Evolutionary conservation across 768 basidiomycete genomes (phyloP).

Genomic region (Leccinum incarnatum): DNA sequence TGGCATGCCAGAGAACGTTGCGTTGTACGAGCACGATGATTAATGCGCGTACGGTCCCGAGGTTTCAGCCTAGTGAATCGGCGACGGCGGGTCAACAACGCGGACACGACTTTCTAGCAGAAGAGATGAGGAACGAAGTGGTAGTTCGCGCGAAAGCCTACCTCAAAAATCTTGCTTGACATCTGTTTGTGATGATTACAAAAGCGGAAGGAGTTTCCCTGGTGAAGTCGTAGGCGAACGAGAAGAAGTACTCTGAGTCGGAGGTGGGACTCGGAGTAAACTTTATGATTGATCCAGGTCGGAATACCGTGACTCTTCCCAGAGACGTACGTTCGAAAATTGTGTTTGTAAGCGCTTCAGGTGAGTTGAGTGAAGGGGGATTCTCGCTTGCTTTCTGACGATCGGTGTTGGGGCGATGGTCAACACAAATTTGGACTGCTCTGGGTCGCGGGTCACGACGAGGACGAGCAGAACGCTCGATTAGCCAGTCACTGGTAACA

Average conservation of each 20-base stretch:
- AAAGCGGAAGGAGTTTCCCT: too few relatives aligned
- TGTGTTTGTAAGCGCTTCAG: conserved; percentile 54
- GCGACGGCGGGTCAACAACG: conserved; percentile 73
- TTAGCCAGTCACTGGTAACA: conserved; percentile 55
- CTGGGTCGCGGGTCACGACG: conserved; percentile 87
- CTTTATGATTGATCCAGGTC: too few relatives aligned
- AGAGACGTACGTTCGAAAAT: too few relatives aligned
- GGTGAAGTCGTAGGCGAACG: too few relatives aligned
- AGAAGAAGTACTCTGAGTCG: too few relatives aligned
- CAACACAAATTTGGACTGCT: conserved; percentile 86
- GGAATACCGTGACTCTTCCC: too few relatives aligned
- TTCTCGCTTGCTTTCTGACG: neutral
- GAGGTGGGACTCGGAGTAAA: too few relatives aligned
- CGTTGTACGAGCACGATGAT: conserved; percentile 86
- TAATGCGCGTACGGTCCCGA: conserved; percentile 62
- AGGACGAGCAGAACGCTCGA: conserved; percentile 82
- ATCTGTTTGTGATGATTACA: too few relatives aligned
- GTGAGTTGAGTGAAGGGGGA: conserved; percentile 38
- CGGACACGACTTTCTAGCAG: conserved; percentile 65
- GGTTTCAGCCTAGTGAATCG: conserved; percentile 68
- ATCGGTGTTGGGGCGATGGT: neutral
- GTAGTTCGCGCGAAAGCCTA: neutral
- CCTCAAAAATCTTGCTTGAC: too few relatives aligned
- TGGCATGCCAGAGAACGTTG: conserved; percentile 85
- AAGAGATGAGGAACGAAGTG: conserved; percentile 1